phyloP scores from a whole-genome alignment of 1,139 yeast species.

The Lizanozyma gosingica region DNA sequence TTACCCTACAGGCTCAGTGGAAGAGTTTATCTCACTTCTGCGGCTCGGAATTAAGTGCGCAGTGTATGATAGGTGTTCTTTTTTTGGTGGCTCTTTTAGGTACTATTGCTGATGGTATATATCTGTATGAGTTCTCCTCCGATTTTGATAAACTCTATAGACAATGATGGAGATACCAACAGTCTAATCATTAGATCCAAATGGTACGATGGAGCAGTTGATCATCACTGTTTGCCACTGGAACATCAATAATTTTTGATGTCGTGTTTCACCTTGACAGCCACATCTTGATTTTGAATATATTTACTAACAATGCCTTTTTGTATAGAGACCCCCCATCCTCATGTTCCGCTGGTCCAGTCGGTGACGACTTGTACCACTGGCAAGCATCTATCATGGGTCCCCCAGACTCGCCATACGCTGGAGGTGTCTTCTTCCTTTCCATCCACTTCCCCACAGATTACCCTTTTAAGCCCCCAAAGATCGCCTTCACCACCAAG shows the following conservation, averaged over 20 bases:
- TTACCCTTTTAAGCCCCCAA: constrained; percentile 92
- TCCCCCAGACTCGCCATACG: constrained; percentile 88
- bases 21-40: too few relatives aligned
- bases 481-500: constrained; percentile 82
- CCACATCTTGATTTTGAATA: not conserved
- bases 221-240: not conserved
- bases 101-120: too few relatives aligned
- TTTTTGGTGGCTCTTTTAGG: too few relatives aligned
- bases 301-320: too few relatives aligned
- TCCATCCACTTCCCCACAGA: constrained; percentile 92
- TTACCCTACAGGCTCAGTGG: too few relatives aligned
- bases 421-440: constrained; percentile 88
- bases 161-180: too few relatives aligned
- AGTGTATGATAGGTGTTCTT: too few relatives aligned
- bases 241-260: not conserved
- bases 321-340: constrained; percentile 88
- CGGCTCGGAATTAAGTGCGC: too few relatives aligned
- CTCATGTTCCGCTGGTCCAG: constrained; percentile 98
- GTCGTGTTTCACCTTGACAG: not conserved
- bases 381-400: constrained; percentile 98
- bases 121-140: too few relatives aligned
- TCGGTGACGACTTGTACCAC: constrained; percentile 90
- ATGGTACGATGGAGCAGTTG: too few relatives aligned
- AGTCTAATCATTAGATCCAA: too few relatives aligned
- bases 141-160: too few relatives aligned